Evolutionary conservation across 768 basidiomycete genomes (phyloP).

Genomic region (Kwoniella mangroviensis): DNA sequence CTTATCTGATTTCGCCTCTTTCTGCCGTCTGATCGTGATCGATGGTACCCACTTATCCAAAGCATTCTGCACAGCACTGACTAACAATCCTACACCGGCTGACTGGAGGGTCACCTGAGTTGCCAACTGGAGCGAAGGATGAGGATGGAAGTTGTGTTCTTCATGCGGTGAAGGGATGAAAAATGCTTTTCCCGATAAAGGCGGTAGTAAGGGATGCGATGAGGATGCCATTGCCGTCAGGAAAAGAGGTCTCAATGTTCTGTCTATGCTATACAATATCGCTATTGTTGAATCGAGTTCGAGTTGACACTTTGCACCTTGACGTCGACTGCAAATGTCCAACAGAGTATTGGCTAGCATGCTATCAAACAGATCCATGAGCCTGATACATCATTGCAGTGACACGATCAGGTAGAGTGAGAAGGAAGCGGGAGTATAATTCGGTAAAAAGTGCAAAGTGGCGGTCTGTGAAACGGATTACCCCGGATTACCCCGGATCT

Average conservation of each 20-base stretch:
- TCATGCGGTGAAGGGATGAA: conserved; percentile 49
- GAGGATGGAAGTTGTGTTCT: conserved; percentile 48
- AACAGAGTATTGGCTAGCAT: conserved; percentile 22
- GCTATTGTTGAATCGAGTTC: not conserved
- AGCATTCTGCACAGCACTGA: conserved; percentile 73
- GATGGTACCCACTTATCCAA: conserved; percentile 62
- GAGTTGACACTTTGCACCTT: not conserved
- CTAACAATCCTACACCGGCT: conserved; percentile 60
- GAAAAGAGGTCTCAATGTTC: not conserved
- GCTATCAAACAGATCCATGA: not conserved
- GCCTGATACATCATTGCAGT: conserved; percentile 6
- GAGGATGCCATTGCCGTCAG: conserved; percentile 25
- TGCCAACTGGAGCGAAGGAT: conserved; percentile 47
- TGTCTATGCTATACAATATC: not conserved
- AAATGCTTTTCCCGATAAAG: conserved; percentile 37
- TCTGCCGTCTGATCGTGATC: too few relatives aligned
- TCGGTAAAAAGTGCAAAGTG: conserved; percentile 16
- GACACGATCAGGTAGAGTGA: not conserved
- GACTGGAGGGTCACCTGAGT: conserved; percentile 54
- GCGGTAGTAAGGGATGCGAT: conserved; percentile 48
- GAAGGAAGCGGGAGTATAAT: conserved; percentile 1
- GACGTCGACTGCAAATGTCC: conserved; percentile 17
- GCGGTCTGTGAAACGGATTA: not conserved
- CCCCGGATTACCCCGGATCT: conserved; percentile 2
- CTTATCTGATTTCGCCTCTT: not conserved